These are phyloP conservation scores for Westerdykella ornata DNA, from an alignment of 2,329 filamentous ascomycete species.

Conservation along the genomic window DNA sequence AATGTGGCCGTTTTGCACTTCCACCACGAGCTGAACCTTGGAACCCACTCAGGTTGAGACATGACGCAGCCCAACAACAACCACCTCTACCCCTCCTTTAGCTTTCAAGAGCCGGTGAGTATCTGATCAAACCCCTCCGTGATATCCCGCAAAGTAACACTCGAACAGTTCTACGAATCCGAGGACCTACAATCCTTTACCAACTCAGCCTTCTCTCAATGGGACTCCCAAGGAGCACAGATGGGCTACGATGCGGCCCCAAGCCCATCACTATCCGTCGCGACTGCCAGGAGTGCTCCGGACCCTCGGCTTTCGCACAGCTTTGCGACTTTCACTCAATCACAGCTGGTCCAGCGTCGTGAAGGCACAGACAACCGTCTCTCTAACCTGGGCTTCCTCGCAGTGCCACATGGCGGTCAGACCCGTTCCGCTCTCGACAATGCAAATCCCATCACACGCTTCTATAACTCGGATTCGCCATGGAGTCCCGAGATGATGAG, in stretches of 20 bases:
- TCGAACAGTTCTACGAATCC: conserved; percentile 10
- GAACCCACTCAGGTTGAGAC: conserved; percentile 8
- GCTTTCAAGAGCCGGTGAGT: conserved; percentile 11
- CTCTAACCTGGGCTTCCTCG: conserved; percentile 10
- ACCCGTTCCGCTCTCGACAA: conserved; percentile 7
- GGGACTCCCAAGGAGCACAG: conserved; percentile 11
- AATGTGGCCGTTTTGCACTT: no score
- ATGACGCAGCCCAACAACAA: conserved; percentile 23
- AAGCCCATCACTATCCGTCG: conserved; percentile 15
- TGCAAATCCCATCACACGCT: conserved; percentile 9
- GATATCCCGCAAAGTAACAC: conserved; percentile 4
- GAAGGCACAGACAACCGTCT: conserved; percentile 9
- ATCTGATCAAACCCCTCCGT: not conserved
- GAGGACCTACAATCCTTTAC: conserved; percentile 8
- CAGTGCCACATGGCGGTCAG: conserved; percentile 8
- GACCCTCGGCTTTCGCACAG: conserved; percentile 3
- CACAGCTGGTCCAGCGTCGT: conserved; percentile 2
- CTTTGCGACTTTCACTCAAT: conserved; percentile 6
- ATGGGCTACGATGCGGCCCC: conserved; percentile 11
- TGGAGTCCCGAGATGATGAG: conserved; percentile 24
- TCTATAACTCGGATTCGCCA: conserved; percentile 16
- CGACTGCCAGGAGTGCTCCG: conserved; percentile 9
- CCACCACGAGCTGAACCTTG: no score
- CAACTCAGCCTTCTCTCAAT: conserved; percentile 14
- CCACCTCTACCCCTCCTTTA: conserved; percentile 11